Evolutionary conservation across 2,329 filamentous ascomycete species (phyloP).

Genomic region (Stromatinia cepivora): DNA sequence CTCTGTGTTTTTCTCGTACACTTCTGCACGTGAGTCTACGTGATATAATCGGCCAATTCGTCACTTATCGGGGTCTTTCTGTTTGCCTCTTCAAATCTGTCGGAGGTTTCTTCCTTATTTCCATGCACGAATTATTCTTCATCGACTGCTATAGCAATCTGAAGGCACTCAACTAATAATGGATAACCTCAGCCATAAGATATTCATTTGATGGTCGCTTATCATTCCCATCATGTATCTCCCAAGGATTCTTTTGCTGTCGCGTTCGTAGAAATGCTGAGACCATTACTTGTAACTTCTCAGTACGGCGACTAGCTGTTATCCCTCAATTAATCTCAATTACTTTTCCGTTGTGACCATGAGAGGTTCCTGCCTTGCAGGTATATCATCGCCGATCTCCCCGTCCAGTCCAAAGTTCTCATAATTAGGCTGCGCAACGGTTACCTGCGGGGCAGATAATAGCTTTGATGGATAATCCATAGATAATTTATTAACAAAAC

Average conservation of each 20-base stretch:
- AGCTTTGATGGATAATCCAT: too few species aligned
- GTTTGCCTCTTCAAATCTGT: background rate
- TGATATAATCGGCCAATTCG: background rate
- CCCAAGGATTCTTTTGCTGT: background rate
- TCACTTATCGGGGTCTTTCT: background rate
- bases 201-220: background rate
- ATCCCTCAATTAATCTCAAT: background rate
- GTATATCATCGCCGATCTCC: too few species aligned
- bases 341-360: too few species aligned
- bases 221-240: background rate
- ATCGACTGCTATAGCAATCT: background rate
- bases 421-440: too few species aligned
- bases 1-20: background rate
- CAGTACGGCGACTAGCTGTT: background rate
- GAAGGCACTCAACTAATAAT: background rate
- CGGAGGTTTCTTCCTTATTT: background rate
- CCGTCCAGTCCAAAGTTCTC: background rate
- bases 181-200: background rate
- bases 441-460: too few species aligned
- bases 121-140: background rate
- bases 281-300: background rate
- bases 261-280: background rate
- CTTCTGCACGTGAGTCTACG: background rate
- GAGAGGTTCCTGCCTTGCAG: background rate
- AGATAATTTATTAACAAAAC: too few species aligned